These are phyloP conservation scores for Mallotus repandus DNA, from an alignment of 441 rosid genomes.

Conservation along the genomic window DNA sequence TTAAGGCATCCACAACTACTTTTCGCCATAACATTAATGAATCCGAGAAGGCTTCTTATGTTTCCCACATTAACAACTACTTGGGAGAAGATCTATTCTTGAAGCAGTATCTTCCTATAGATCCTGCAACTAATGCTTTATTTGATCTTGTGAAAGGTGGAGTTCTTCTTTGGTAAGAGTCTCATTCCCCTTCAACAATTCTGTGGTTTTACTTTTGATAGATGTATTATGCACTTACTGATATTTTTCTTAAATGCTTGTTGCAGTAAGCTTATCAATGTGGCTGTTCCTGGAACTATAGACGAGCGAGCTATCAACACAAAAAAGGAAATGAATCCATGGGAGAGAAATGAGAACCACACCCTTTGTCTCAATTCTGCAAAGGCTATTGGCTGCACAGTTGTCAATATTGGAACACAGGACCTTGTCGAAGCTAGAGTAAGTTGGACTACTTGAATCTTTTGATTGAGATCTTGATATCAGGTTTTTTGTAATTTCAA, in stretches of 20 bases:
- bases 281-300: constrained; percentile 96
- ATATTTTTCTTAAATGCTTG: constrained; percentile 23
- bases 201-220: constrained; percentile 2
- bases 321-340: constrained; percentile 75
- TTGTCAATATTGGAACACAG: constrained; percentile 93
- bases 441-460: constrained; percentile 30
- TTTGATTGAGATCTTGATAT: background rate
- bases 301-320: constrained; percentile 99
- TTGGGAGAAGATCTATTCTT: constrained; percentile 86
- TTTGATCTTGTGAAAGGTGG: constrained; percentile 93
- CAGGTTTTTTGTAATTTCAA: constrained; percentile 12
- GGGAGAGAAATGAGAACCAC: constrained; percentile 99
- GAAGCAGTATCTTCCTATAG: constrained; percentile 76
- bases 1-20: constrained; percentile 86
- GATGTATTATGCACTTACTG: constrained; percentile 19
- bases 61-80: constrained; percentile 77
- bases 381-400: constrained; percentile 98
- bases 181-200: background rate
- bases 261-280: constrained; percentile 95
- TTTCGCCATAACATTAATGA: constrained; percentile 84
- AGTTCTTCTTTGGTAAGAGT: constrained; percentile 89
- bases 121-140: constrained; percentile 70
- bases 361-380: constrained; percentile 98
- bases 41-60: constrained; percentile 93
- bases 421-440: constrained; percentile 97